Conservation (phyloP, 2,329 filamentous ascomycete species). For the Penicillium sp. region DNA sequence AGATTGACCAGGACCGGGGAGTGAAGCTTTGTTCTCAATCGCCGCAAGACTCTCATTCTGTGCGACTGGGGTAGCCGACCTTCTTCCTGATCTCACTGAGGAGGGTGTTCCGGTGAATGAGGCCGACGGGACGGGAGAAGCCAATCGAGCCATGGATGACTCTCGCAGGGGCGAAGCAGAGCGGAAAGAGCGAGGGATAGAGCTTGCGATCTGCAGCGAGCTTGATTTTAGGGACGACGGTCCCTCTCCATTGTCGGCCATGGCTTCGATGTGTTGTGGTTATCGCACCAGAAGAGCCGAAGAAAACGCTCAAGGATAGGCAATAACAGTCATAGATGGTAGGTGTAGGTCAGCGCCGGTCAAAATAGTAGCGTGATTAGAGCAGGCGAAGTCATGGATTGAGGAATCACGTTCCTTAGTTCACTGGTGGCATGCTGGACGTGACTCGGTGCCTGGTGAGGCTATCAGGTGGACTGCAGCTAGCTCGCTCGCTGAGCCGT, state of each 20-base stretch:
- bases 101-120: slow-evolving; percentile 23
- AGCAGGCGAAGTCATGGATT: neutral
- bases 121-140: slow-evolving; percentile 52
- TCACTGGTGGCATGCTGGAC: neutral
- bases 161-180: slow-evolving; percentile 45
- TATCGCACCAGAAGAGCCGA: neutral
- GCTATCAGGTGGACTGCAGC: slow-evolving; percentile 1
- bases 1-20: slow-evolving; percentile 76
- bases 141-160: slow-evolving; percentile 52
- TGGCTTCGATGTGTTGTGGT: slow-evolving; percentile 13
- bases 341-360: neutral
- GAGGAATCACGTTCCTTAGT: neutral
- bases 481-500: too few relatives aligned
- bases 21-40: slow-evolving; percentile 54
- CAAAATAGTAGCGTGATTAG: neutral
- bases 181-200: slow-evolving; percentile 23
- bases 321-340: neutral
- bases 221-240: slow-evolving; percentile 30
- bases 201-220: slow-evolving; percentile 30
- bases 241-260: slow-evolving; percentile 36
- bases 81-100: slow-evolving; percentile 29
- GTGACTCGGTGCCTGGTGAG: slow-evolving; percentile 2
- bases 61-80: slow-evolving; percentile 39
- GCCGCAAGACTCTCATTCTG: slow-evolving; percentile 62
- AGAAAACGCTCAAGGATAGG: neutral